Base-by-base conservation (phyloP, 1,139 yeast species). In the Geotrichum reessii region DNA sequence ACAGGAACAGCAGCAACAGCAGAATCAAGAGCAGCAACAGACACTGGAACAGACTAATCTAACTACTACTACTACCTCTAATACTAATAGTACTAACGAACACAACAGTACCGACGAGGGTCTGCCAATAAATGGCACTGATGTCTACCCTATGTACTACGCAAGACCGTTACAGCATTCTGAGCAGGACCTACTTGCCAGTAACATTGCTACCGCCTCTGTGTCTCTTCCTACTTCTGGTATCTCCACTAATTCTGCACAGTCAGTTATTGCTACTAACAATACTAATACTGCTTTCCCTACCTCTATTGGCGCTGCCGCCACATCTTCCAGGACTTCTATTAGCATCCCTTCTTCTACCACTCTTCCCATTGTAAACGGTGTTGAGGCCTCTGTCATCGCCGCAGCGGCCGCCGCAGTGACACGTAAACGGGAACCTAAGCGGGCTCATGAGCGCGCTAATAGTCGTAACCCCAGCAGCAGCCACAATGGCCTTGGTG, bases 391-490 rank as follows among this genome's bases (percentile, higher is more conserved):
- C 50, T 21, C 55, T 47, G 37, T 58, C 52, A 53, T 47, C 51
- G 50, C 55, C 53, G 57, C 52, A 50, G 49, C 59, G 51, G 50
- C 62, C 58, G 49, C 56, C 37, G 31, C 59, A 24, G 61, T 57
- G 42, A 40, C 57, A 31, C 37, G 37, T 31, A 31, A 31, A 31
- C 9, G 14, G 37, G 37, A 31, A n/a, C 37, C 37, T n/a, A 31
- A 31, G 12, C 37, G 37, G 37, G 37, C 12, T n/a, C 37, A 31
- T 44, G 62, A 61, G 51, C 58, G 60, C 27, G 52, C 61, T 1
- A 52, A 42, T 33, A 58, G 59, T 17, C 60, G 63, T 8, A 60
- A 55, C 33, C 59, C 63, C n/a, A 53, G 55, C 33, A 31, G 50
- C 47, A 49, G 37, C 37, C n/a, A n/a, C n/a, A 31, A 31, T 31